These are phyloP conservation scores for Rhizomucor pusillus DNA, from an alignment of 371 early-diverging fungal genomes.

Conservation along the genomic window DNA sequence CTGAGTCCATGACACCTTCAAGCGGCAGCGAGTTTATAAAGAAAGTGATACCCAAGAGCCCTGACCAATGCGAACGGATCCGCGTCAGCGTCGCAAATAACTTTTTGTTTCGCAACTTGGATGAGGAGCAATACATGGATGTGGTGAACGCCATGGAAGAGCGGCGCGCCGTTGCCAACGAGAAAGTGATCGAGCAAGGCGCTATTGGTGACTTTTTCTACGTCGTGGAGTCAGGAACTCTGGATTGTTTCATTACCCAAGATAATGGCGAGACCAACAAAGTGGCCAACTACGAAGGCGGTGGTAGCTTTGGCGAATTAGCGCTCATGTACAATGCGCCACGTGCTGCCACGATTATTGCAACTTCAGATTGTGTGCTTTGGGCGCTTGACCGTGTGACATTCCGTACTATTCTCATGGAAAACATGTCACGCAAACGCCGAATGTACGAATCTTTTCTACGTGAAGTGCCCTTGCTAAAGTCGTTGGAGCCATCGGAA, in stretches of 20 bases:
- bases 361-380: conserved; percentile 66
- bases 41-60: conserved; percentile 85
- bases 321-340: conserved; percentile 92
- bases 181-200: conserved; percentile 91
- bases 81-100: conserved; percentile 77
- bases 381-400: conserved; percentile 86
- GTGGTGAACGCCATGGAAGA: conserved; percentile 98
- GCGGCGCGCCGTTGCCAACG: conserved; percentile 67
- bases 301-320: conserved; percentile 86
- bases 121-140: conserved; percentile 94
- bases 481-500: conserved; percentile 66
- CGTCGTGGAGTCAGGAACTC: conserved; percentile 91
- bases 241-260: conserved; percentile 85
- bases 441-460: conserved; percentile 78
- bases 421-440: conserved; percentile 68
- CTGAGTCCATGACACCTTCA: conserved; percentile 93
- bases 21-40: conserved; percentile 36
- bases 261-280: conserved; percentile 23
- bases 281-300: conserved; percentile 63
- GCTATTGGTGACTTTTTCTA: conserved; percentile 97
- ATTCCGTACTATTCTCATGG: conserved; percentile 77
- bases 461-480: conserved; percentile 67
- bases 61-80: conserved; percentile 82
- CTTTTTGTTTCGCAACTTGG: conserved; percentile 90
- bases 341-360: conserved; percentile 83